These are phyloP conservation scores for Apiospora koreana DNA, from an alignment of 2,329 filamentous ascomycete genomes.

Conservation along the genomic window DNA sequence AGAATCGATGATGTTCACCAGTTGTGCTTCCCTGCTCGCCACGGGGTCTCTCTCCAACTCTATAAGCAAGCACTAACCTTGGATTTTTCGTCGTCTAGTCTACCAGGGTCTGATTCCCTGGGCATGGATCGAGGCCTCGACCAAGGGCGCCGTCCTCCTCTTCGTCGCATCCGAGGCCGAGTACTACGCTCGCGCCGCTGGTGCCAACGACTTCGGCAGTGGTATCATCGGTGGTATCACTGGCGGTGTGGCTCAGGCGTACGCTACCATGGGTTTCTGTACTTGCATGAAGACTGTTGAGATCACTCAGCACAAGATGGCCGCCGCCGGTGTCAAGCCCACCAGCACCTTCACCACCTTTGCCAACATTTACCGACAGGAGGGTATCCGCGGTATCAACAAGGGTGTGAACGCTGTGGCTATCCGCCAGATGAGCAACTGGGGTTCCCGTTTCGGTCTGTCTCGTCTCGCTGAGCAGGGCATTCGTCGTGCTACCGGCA, in stretches of 20 bases:
- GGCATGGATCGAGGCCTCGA: constrained; percentile 99
- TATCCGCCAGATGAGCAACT: constrained; percentile 99
- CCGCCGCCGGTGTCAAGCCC: constrained; percentile 77
- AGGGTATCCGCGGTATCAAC: constrained; percentile 96
- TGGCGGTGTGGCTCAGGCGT: constrained; percentile 95
- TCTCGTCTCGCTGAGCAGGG: constrained; percentile 87
- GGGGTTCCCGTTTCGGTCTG: constrained; percentile 94
- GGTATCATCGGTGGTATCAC: constrained; percentile 91
- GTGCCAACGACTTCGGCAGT: constrained; percentile 82
- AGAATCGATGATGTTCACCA: neutral
- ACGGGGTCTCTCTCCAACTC: too few species aligned
- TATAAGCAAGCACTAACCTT: constrained; percentile 13
- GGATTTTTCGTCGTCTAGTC: constrained; percentile 60
- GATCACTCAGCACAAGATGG: constrained; percentile 97
- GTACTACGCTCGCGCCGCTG: constrained; percentile 83
- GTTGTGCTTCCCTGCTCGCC: neutral
- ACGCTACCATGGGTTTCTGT: constrained; percentile 99
- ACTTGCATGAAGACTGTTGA: constrained; percentile 99
- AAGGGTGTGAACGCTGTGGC: constrained; percentile 98
- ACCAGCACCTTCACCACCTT: constrained; percentile 94
- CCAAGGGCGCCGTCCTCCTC: constrained; percentile 97
- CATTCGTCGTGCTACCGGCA: constrained; percentile 77
- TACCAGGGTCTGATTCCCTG: constrained; percentile 99
- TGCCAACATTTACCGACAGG: constrained; percentile 92
- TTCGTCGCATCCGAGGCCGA: constrained; percentile 99